Base-by-base conservation (phyloP, 352 stramenopile species). In the Phytophthora fragariae region DNA sequence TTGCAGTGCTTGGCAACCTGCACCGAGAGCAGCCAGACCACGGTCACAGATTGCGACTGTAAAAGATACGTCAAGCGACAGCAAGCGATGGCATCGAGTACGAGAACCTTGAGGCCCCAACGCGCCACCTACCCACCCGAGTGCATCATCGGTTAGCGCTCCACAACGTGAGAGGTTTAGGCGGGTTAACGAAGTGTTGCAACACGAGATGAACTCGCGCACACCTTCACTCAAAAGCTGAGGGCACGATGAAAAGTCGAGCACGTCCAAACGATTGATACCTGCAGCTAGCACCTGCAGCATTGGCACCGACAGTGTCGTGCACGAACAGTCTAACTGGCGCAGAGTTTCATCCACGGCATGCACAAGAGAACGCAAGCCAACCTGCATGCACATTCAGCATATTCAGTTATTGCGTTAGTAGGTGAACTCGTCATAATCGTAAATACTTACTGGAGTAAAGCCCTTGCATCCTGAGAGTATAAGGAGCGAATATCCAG, bases 191-290 rank as follows among this genome's bases (percentile, higher is more conserved):
- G 77, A 82, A 5, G 65, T 60, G 50, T 76, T 92, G 65, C 86
- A 92, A 62, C 88, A 94, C 1, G 81, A 88, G n/a, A 94, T 85
- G 53, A 95, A 91, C 53, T 84, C 84, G 21, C 82, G 86, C 21
- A 94, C 62, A 21, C 75, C 72, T 50, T 93, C 86, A 53, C 77
- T 84, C 21, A 80, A 75, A 27, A 95, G 76, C 46, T 76, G 71
- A 15, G 75, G 75, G 5, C 85, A 95, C 27, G 52, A 82, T 29
- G 88, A 92, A 57, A 93, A 88, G 46, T 93, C 73, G 9, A 93
- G 67, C 8, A 33, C 50, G 10, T 93, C 83, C 1, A 95, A 74
- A 24, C 60, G 60, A 27, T 90, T 77, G 54, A 95, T 89, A 6
- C 85, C 75, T 1, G 88, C 90, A 5, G 85, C 83, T 57, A 95